Evolutionary conservation across 164 flowering plant genomes (phyloP).

Genomic region (Nymphaea thermarum): DNA sequence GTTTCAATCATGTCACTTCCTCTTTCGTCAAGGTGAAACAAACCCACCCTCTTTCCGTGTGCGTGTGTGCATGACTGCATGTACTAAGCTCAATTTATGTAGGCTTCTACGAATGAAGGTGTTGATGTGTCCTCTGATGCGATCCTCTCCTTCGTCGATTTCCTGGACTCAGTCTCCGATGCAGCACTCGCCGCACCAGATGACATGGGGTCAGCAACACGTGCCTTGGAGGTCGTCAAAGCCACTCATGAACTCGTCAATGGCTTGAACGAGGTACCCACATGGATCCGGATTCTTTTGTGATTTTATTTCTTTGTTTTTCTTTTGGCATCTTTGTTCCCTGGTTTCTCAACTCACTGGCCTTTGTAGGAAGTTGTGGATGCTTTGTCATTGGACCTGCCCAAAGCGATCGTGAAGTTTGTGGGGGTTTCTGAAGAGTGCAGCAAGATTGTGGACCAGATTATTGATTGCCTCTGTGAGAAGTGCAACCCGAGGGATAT

Average conservation of each 20-base stretch:
- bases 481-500: constrained; percentile 68
- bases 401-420: constrained; percentile 49
- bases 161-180: constrained; percentile 27
- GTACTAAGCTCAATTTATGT: not conserved
- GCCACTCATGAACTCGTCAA: constrained; percentile 24
- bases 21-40: too few relatives aligned
- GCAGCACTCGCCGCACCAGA: constrained; percentile 14
- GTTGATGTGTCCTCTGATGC: constrained; percentile 11
- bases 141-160: constrained; percentile 23
- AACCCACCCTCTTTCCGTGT: too few relatives aligned
- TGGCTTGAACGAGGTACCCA: constrained; percentile 35
- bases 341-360: not conserved
- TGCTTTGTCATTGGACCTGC: constrained; percentile 59
- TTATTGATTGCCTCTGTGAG: constrained; percentile 26
- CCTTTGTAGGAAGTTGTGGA: constrained; percentile 37
- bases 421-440: constrained; percentile 33
- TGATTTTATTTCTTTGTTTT: not conserved
- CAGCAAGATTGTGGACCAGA: constrained; percentile 22
- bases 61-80: too few relatives aligned
- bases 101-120: constrained; percentile 35
- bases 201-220: constrained; percentile 12
- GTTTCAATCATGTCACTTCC: too few relatives aligned
- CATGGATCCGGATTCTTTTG: not conserved
- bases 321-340: not conserved
- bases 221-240: constrained; percentile 27